Evolutionary conservation across 768 basidiomycete genomes (phyloP), one percentile per base, ranked within the genome.

Genomic region (Gautieria morchelliformis): DNA sequence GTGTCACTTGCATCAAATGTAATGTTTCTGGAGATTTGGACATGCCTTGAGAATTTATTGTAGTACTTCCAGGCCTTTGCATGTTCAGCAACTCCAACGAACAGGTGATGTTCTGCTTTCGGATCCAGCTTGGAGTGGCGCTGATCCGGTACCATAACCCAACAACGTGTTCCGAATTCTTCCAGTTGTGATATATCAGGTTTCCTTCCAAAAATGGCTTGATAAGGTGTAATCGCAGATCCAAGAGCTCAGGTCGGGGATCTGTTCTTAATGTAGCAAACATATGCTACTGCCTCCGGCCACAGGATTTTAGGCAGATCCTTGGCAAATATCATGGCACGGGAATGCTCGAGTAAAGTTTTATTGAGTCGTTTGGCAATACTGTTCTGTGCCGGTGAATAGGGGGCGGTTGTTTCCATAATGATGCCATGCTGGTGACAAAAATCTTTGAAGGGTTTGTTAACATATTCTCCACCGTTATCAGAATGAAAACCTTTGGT

Each of bases 351-450:
- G 3, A 50, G 27, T 39, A 58, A 19, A 3, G 47, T 50, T 30
- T 22, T 46, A 32, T 51, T 50, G 3, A 35, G 12, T 2, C 56
- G 45, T 45, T 58, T 47, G 0, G 32, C 58, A 61, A 65, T 2
- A 65, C 68, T 69, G 56, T 75, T 76, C 30, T 75, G 71, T 0
- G 68, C 61, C 0, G 70, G 71, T 6, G 70, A 69, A 35, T 75
- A 73, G 3, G 70, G 74, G 3, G 66, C 67, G 0, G 67, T 71
- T 0, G 61, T 63, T 14, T 75, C 66, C 0, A 72, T 57, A 0
- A 63, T 62, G 7, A 73, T 72, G 0, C 73, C 71, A 1, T 63
- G 58, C 0, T 49, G 4, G 0, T 39, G 54, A 24, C 64, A 64
- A 60, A 67, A 71, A 0, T 46, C 14, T 39, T 59, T 63, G 11